Base-by-base conservation (phyloP, 306 rosid genomes). In the Sindora glabra region DNA sequence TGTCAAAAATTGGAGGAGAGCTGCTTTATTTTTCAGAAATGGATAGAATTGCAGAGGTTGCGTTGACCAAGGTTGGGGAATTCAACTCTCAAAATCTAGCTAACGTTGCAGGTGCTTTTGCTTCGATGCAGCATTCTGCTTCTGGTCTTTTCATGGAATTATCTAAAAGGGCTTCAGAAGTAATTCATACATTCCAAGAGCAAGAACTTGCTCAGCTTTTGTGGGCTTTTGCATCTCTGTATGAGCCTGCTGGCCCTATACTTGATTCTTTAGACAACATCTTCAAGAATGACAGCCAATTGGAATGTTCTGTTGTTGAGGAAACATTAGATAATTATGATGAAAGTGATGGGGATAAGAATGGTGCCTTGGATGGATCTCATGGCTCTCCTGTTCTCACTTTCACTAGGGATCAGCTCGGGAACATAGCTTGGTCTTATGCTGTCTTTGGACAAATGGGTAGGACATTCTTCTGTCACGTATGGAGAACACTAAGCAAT, bases 11-110 rank as follows among this genome's bases (percentile, higher is more conserved):
- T 50, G 98, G 98, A 8, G 95, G 96, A 9, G 85, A 92, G 57
- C 79, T 88, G 55, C 86, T 88, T 72, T 92, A 83, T 75, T 44
- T 78, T 72, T 92, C 98, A 12, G 96, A 92, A 71, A 88, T 92
- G 96, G 98, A 92, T 63, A 78, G 98, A 66, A 80, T 92, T 68
- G 95, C 85, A 5, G 95, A 92, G 79, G 86, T 92, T 59, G 91
- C 96, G 23, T 26, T 83, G 55, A 71, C 85, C 75, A 88, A 86
- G 68, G 87, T 82, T 38, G 76, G 57, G 61, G 94, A 86, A 64
- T 83, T 88, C 62, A 88, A 88, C 72, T 81, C 95, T 51, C 98
- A 92, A 77, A 88, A 92, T 74, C 80, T 85, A 54, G 98, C 96
- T 42, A 92, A 88, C 70, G 62, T 81, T 65, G 90, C 90, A 0